A percentile compares a stretch with the other conserved stretches of the same genome.
Conservation (phyloP, 305 asterid genomes). For the Fraxinus nigra region DNA sequence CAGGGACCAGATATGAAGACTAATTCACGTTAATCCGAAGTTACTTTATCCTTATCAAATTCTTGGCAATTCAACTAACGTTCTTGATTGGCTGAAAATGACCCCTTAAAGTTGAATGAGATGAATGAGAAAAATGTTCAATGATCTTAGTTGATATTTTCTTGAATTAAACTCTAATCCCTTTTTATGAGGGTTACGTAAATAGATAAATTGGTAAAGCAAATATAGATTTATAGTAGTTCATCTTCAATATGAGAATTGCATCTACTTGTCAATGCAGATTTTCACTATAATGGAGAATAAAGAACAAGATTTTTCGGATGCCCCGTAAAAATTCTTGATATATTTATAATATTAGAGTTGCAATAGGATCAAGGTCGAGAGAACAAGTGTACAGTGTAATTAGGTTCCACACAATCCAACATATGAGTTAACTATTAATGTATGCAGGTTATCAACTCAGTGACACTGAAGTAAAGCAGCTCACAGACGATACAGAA, state of each 20-base stretch:
- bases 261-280: no score
- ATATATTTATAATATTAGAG: neutral
- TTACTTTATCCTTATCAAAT: conserved; percentile 14
- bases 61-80: neutral
- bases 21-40: neutral
- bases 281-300: no score
- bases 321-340: neutral
- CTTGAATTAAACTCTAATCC: neutral
- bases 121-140: neutral
- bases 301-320: no score
- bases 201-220: no score
- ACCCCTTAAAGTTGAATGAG: neutral
- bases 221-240: neutral
- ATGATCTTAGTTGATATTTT: neutral
- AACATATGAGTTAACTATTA: conserved; percentile 7
- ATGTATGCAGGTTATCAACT: conserved; percentile 50
- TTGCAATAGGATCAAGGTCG: neutral
- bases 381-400: neutral
- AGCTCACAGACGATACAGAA: conserved; percentile 53
- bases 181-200: neutral
- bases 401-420: neutral
- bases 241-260: neutral
- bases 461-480: conserved; percentile 39
- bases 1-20: neutral
- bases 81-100: conserved; percentile 8